phyloP scores from a whole-genome alignment of 1,139 yeast genomes.

The Zhuliangozyma blackwelliae region DNA sequence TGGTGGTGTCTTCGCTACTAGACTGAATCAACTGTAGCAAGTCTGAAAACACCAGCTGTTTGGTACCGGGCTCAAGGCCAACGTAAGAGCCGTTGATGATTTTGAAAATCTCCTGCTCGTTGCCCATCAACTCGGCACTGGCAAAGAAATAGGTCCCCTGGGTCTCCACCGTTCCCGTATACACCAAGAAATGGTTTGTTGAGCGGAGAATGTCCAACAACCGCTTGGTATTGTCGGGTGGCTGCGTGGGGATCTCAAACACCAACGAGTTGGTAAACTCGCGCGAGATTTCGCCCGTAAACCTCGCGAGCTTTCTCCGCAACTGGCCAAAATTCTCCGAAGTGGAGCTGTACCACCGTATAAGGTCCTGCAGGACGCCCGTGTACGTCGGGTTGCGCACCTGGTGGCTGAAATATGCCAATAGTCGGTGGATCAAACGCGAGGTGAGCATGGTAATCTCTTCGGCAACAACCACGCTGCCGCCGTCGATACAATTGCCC shows the following conservation, averaged over 20 bases:
- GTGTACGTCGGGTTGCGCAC: constrained; percentile 59
- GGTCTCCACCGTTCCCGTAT: constrained; percentile 68
- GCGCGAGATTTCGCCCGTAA: constrained; percentile 62
- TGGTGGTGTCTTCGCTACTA: constrained; percentile 2
- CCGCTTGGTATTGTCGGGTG: constrained; percentile 48
- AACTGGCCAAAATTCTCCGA: constrained; percentile 83
- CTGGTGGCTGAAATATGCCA: constrained; percentile 70
- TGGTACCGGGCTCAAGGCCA: constrained; percentile 31
- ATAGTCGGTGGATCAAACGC: constrained; percentile 64
- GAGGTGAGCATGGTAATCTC: constrained; percentile 66
- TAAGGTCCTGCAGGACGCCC: constrained; percentile 49
- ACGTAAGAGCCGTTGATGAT: constrained; percentile 42
- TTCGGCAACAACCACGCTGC: constrained; percentile 77
- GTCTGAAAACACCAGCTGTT: constrained; percentile 28
- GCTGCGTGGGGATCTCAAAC: constrained; percentile 49
- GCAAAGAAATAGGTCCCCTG: constrained; percentile 76
- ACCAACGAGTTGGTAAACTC: constrained; percentile 75
- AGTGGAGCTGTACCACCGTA: constrained; percentile 76
- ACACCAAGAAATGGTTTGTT: constrained; percentile 73
- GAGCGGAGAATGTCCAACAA: constrained; percentile 57
- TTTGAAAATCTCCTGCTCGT: constrained; percentile 38
- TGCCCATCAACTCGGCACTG: constrained; percentile 50
- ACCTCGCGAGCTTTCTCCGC: constrained; percentile 79
- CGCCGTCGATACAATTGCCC: constrained; percentile 75
- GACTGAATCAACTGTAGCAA: constrained; percentile 22